Percentiles rank a stretch among this genome's conserved stretches.
Evolutionary conservation across 495 filamentous ascomycete genomes (phyloP).

Genomic region (Poronia punctata): DNA sequence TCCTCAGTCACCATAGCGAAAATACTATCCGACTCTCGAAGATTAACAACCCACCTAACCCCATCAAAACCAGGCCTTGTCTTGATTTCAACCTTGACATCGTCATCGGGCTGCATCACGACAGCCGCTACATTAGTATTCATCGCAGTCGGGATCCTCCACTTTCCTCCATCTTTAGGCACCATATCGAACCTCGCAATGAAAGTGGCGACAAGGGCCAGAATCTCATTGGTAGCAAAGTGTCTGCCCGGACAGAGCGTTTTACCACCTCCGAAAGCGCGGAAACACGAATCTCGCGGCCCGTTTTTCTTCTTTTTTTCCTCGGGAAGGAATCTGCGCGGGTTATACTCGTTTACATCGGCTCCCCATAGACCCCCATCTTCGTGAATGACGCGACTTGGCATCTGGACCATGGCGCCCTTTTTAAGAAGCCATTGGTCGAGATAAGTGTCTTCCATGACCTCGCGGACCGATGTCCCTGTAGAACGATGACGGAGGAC

Average conservation of each 20-base stretch:
- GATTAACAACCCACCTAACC: slow-evolving; percentile 13
- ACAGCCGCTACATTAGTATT: slow-evolving; percentile 18
- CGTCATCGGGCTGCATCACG: slow-evolving; percentile 23
- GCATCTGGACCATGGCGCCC: slow-evolving; percentile 26
- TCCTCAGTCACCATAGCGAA: slow-evolving; percentile 15
- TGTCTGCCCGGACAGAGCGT: slow-evolving; percentile 22
- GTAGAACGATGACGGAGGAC: too few species aligned
- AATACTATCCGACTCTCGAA: slow-evolving; percentile 12
- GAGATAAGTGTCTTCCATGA: slow-evolving; percentile 26
- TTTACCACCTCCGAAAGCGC: slow-evolving; percentile 21
- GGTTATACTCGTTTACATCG: slow-evolving; percentile 20
- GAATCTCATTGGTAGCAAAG: slow-evolving; percentile 21
- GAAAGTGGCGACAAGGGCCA: slow-evolving; percentile 17
- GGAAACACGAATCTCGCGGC: slow-evolving; percentile 17
- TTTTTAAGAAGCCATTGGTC: slow-evolving; percentile 29
- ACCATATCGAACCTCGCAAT: slow-evolving; percentile 19
- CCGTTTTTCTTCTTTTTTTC: slow-evolving; percentile 3
- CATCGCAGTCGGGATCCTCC: slow-evolving; percentile 17
- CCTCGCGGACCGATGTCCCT: slow-evolving; percentile 20
- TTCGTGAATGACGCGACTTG: slow-evolving; percentile 18
- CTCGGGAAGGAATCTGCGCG: slow-evolving; percentile 16
- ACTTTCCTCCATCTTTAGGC: slow-evolving; percentile 4
- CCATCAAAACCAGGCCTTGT: slow-evolving; percentile 18
- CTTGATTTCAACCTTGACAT: slow-evolving; percentile 24
- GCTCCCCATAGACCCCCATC: slow-evolving; percentile 18